Base-by-base conservation (phyloP, 1,284 basidiomycete species). In the Puccinia polysora region DNA sequence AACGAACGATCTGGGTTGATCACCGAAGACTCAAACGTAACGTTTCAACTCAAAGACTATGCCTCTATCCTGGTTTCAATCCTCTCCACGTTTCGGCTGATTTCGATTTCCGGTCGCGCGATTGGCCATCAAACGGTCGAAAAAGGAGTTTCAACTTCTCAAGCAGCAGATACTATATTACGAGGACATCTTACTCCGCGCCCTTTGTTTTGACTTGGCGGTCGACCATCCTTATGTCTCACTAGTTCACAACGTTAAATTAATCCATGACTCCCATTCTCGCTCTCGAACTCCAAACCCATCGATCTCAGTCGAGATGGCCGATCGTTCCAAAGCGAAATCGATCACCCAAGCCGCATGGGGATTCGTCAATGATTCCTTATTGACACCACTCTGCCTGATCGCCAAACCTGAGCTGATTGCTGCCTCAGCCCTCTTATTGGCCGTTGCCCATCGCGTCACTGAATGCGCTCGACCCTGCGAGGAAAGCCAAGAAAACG, bases 191-290 rank as follows among this genome's bases (percentile, higher is more conserved):
- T 65, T 79, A 52, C 62, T 77, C 3, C 64, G 74, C 12, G 53
- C 73, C 5, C 74, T 78, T 28, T 76, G 77, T 71, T 79, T 76
- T 72, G 77, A 79, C 36, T 65, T 79, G 60, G 75, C 75, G 2
- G 60, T 78, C 0, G 62, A 75, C 30, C 75, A 77, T 20, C 77
- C 78, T 28, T 76, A 77, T 43, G 70, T 68, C 40, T 50, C 69
- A 8, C 43, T 71, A n/a, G 55, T 71, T n/a, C 40, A 52, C 10
- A 30, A 43, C 14, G 45, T 49, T 43, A 71, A 63, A 12, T 38
- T 15, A 3, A 53, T 63, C 25, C 69, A 53, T 28, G 36, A 45
- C 5, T 50, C 52, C 12, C 47, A 38, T 23, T 43, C 69, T n/a
- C 20, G n/a, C 10, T 1, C 23, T 18, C 36, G 32, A 1, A 12